Conservation (phyloP, 345 rosid species). For the Boechera divaricarpa region DNA sequence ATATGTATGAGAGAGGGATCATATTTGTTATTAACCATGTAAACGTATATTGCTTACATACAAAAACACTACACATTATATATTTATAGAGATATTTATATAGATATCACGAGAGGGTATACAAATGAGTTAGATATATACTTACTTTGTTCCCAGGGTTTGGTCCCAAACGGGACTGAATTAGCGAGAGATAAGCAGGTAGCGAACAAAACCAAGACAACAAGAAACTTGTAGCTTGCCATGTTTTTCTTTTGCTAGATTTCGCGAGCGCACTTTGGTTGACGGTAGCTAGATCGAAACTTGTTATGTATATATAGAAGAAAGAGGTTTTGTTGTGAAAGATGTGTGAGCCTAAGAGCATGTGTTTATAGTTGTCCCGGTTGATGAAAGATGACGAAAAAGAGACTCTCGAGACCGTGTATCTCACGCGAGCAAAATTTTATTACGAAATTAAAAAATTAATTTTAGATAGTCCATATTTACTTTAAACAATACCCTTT, state of each 20-base stretch:
- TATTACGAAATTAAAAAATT: too few relatives aligned
- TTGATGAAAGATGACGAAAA: neutral
- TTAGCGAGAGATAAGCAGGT: conserved; percentile 15
- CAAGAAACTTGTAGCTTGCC: conserved; percentile 25
- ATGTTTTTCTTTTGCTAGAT: conserved; percentile 12
- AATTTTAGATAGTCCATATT: too few relatives aligned
- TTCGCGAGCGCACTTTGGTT: neutral
- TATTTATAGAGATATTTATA: neutral
- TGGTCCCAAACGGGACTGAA: neutral
- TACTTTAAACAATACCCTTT: too few relatives aligned
- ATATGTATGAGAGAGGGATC: neutral
- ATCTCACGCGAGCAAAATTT: neutral
- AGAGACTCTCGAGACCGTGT: neutral
- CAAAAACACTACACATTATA: too few relatives aligned
- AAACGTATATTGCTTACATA: neutral
- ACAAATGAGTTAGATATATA: neutral
- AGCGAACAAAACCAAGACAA: conserved; percentile 18
- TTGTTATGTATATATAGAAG: neutral
- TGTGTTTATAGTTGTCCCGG: conserved; percentile 12
- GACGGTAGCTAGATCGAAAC: neutral
- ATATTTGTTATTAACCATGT: neutral
- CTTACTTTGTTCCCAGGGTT: conserved; percentile 14
- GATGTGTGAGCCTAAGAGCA: conserved; percentile 8
- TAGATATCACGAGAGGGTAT: conserved; percentile 5
- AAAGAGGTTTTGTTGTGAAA: neutral